phyloP scores from a whole-genome alignment of 2,329 filamentous ascomycete genomes.

The Alternaria triticimaculans region DNA sequence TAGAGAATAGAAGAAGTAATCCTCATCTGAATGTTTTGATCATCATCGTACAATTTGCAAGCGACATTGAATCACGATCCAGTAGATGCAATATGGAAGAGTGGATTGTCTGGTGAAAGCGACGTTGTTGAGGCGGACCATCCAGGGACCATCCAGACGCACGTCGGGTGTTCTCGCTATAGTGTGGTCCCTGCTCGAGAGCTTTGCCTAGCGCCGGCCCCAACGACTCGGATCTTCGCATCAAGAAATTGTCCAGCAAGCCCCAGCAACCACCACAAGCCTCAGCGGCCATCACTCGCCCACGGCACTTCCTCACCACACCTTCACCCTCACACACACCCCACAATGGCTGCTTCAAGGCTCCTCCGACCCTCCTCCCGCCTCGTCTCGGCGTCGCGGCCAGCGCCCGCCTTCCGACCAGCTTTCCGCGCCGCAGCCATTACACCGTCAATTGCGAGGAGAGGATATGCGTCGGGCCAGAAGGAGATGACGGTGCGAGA shows the following conservation, averaged over 20 bases:
- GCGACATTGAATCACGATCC: background rate
- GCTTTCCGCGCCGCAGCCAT: slow-evolving; percentile 58
- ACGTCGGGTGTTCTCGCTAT: slow-evolving; percentile 17
- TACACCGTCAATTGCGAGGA: slow-evolving; percentile 56
- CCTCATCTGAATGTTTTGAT: background rate
- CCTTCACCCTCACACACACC: slow-evolving; percentile 16
- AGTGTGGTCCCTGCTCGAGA: slow-evolving; percentile 9
- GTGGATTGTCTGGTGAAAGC: background rate
- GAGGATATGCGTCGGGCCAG: slow-evolving; percentile 67
- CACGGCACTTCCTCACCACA: slow-evolving; percentile 28
- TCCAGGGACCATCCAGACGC: background rate
- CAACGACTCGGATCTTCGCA: slow-evolving; percentile 21
- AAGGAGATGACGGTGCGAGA: slow-evolving; percentile 98
- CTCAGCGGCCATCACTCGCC: slow-evolving; percentile 36
- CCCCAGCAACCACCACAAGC: slow-evolving; percentile 31
- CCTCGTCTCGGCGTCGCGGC: slow-evolving; percentile 64
- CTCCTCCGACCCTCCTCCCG: slow-evolving; percentile 69
- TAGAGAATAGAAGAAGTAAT: slow-evolving; percentile 12
- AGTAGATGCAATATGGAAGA: background rate
- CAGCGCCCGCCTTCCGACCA: slow-evolving; percentile 59
- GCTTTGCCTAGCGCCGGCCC: slow-evolving; percentile 17
- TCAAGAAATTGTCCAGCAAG: slow-evolving; percentile 33
- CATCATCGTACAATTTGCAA: background rate
- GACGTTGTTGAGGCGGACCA: background rate
- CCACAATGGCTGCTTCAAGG: slow-evolving; percentile 64